Evolutionary conservation across 2,329 filamentous ascomycete genomes (phyloP), one percentile per base, ranked within the genome.

Genomic region (Penicillium rolfsii): DNA sequence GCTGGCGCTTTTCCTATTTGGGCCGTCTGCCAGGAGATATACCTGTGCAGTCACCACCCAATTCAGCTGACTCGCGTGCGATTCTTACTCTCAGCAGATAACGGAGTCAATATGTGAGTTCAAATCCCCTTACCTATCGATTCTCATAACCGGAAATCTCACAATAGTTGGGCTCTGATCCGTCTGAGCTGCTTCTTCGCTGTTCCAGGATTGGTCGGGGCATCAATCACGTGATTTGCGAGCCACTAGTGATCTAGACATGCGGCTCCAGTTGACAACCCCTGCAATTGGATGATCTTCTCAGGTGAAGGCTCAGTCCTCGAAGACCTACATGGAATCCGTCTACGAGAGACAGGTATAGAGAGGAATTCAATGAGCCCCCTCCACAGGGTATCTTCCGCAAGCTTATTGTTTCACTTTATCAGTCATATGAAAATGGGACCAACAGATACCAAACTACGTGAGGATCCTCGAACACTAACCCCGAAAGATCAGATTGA

Each of bases 1-100:
- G 63, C 68, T 65, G 63, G 61, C 67, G 60, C 67, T 68, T 69
- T 62, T 38, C 67, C 67, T 69, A 67, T 64, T 70, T 35, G 64
- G 65, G 66, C 59, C 49, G 33, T 50, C 54, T 36, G 57, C 43
- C 14, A 55, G 46, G 54, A 35, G 48, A 24, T 24, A 43, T 22
- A 46, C 41, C 41, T 24, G 22, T 2, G 41, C 2, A 28, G 19
- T 36, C 22, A 26, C 12, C 2, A 7, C 43, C 8, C 4, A 19
- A 5, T 46, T 22, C 19, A 30, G 45, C 14, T 4, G 26, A 4
- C 16, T 30, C 43, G 0, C 0, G 7, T 16, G 26, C 3, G 8
- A 8, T n/a, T n/a, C 1, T n/a, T 48, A 16, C 14, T 11, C 26
- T 30, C 14, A 48, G 19, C 9, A 30, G 26, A 14, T 30, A 14